Conservation (phyloP, 192 early-diverging fungal species). For the Coemansia brasiliensis region DNA sequence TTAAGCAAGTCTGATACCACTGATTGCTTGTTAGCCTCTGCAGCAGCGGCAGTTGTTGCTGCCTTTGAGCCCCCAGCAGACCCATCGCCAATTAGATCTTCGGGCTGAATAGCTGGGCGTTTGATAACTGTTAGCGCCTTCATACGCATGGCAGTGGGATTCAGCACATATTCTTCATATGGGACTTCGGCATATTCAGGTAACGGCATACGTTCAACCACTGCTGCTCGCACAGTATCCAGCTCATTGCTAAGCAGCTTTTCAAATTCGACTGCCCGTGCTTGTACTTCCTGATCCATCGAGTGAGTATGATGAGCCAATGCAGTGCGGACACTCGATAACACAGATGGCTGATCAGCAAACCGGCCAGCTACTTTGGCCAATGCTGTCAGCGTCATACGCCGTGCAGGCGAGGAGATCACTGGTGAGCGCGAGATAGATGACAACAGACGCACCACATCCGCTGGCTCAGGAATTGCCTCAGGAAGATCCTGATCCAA, state of each 20-base stretch:
- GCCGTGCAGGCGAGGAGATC: slow-evolving; percentile 74
- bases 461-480: slow-evolving; percentile 59
- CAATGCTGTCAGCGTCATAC: slow-evolving; percentile 83
- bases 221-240: slow-evolving; percentile 67
- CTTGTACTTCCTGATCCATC: slow-evolving; percentile 90
- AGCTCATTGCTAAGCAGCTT: slow-evolving; percentile 70
- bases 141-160: slow-evolving; percentile 57
- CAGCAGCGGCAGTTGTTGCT: slow-evolving; percentile 5
- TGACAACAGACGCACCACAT: slow-evolving; percentile 74
- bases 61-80: slow-evolving; percentile 17
- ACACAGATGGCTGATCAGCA: slow-evolving; percentile 23
- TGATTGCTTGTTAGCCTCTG: slow-evolving; percentile 22
- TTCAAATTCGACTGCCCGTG: slow-evolving; percentile 89
- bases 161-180: slow-evolving; percentile 51
- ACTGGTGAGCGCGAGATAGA: slow-evolving; percentile 78
- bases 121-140: slow-evolving; percentile 30
- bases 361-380: slow-evolving; percentile 90
- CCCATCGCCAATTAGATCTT: slow-evolving; percentile 10
- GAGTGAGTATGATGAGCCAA: slow-evolving; percentile 66
- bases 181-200: slow-evolving; percentile 61
- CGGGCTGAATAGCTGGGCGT: slow-evolving; percentile 25
- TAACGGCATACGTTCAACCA: slow-evolving; percentile 94
- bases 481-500: slow-evolving; percentile 33
- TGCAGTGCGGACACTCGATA: slow-evolving; percentile 58
- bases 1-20: slow-evolving; percentile 62